Base-by-base conservation (phyloP, 2,329 filamentous ascomycete genomes). In the Hypoxylon sp. region DNA sequence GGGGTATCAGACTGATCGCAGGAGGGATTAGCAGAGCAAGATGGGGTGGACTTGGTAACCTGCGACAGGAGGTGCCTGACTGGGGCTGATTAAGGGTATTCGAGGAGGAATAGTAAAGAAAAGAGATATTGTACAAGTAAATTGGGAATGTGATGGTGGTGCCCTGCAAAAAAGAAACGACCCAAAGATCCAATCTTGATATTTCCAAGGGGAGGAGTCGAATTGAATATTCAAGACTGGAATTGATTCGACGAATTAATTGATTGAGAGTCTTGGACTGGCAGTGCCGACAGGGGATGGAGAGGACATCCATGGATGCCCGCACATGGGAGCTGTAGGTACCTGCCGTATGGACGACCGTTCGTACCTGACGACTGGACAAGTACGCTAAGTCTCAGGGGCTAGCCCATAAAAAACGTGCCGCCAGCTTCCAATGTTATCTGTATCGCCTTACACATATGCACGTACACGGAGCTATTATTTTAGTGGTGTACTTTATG, bases 21-120 rank as follows among this genome's bases (percentile, higher is more conserved):
- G 70, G 69, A 76, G 74, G 73, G 76, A 74, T 75, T 76, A 67
- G 61, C 72, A 74, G 70, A 66, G 68, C 59, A 72, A 77, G 77
- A 77, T 76, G 77, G 77, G 75, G 75, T 76, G 66, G 57, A 62
- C 30, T 69, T 67, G 57, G 72, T 66, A 72, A 74, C 74, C 77
- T 80, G 79, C 75, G 78, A 80, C 78, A 72, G 37, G 61, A 66
- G 60, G 50, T 62, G 65, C 65, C 72, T 61, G 71, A 70, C 68
- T 53, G 50, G 60, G 50, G 37, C 25, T 58, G 68, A 68, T 59
- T 68, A 64, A 63, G 51, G 60, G 55, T 57, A 31, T 35, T 30
- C 27, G 20, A 22, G 51, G 56, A 33, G n/a, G 46, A 48, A 22
- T 46, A 48, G 22, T 35, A 30, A 55, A 11, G 25, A 27, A 44